phyloP scores from a whole-genome alignment of 352 stramenopile species.

The Blastocystis sp. region DNA sequence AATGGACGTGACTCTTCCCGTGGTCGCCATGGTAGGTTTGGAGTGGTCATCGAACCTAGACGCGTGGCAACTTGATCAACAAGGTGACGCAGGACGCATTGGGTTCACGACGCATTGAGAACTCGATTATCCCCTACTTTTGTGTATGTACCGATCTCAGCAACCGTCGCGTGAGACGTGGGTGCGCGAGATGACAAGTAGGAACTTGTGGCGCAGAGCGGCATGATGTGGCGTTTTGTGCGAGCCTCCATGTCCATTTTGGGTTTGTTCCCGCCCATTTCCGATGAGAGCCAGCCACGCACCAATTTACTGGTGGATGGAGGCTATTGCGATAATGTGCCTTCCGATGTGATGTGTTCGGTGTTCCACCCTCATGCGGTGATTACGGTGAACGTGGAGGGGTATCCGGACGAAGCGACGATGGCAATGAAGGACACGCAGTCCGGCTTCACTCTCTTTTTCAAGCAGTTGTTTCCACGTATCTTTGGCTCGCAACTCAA shows the following conservation, averaged over 20 bases:
- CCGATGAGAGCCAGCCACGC: neutral
- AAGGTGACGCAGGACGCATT: constrained; percentile 55
- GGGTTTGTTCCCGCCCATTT: constrained; percentile 60
- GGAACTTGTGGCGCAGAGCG: constrained; percentile 73
- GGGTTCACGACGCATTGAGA: constrained; percentile 61
- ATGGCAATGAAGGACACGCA: constrained; percentile 16
- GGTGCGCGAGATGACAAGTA: constrained; percentile 63
- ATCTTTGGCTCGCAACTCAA: constrained; percentile 34
- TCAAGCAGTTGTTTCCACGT: constrained; percentile 21
- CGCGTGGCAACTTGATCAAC: constrained; percentile 40
- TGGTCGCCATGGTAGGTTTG: neutral
- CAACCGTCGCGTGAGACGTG: constrained; percentile 9
- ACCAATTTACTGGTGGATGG: constrained; percentile 71
- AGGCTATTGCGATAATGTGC: constrained; percentile 83
- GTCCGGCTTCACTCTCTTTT: constrained; percentile 13
- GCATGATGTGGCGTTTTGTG: constrained; percentile 75
- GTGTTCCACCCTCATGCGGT: constrained; percentile 36
- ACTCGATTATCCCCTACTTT: constrained; percentile 80
- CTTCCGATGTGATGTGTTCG: constrained; percentile 63
- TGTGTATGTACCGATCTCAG: constrained; percentile 80
- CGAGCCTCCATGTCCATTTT: constrained; percentile 73
- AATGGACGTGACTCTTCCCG: constrained; percentile 4
- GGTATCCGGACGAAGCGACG: neutral
- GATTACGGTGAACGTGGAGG: constrained; percentile 48
- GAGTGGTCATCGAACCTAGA: neutral